Evolutionary conservation across 495 filamentous ascomycete species (phyloP).

Genomic region (Alectoria sarmentosa): DNA sequence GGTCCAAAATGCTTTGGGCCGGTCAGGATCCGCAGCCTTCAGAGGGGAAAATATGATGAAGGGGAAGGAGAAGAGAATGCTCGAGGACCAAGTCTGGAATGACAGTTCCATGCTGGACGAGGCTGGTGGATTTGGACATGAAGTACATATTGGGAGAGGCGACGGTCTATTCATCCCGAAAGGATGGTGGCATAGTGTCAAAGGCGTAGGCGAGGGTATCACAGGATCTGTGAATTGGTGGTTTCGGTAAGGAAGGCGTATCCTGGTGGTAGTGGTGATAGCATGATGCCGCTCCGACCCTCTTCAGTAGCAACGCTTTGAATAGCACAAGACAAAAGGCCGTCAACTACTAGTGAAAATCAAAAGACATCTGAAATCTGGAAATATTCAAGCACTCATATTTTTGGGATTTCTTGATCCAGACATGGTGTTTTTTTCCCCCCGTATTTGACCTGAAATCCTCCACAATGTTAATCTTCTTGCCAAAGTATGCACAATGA

Average conservation of each 20-base stretch:
- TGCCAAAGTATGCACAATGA: background rate
- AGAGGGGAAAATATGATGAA: conserved; percentile 92
- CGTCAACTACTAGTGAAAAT: background rate
- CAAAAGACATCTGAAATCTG: background rate
- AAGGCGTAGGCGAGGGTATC: conserved; percentile 57
- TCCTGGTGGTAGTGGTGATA: background rate
- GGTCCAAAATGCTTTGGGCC: conserved; percentile 45
- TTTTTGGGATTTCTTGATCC: too few relatives aligned
- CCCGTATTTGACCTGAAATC: too few relatives aligned
- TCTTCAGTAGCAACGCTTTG: background rate
- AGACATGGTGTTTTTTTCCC: too few relatives aligned
- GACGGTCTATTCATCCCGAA: conserved; percentile 84
- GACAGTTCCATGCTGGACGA: conserved; percentile 19
- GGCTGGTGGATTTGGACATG: conserved; percentile 36
- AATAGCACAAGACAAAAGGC: conserved; percentile 6
- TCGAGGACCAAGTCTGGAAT: conserved; percentile 69
- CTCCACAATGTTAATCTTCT: background rate
- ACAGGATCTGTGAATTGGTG: conserved; percentile 88
- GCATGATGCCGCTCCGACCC: background rate
- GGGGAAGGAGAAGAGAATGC: conserved; percentile 54
- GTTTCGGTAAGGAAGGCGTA: conserved; percentile 54
- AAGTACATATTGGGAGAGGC: conserved; percentile 53
- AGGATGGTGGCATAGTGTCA: conserved; percentile 96
- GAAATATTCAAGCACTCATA: background rate
- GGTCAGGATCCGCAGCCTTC: conserved; percentile 47